phyloP scores from a whole-genome alignment of 2,329 filamentous ascomycete species.

The Pseudopithomyces chartarum region DNA sequence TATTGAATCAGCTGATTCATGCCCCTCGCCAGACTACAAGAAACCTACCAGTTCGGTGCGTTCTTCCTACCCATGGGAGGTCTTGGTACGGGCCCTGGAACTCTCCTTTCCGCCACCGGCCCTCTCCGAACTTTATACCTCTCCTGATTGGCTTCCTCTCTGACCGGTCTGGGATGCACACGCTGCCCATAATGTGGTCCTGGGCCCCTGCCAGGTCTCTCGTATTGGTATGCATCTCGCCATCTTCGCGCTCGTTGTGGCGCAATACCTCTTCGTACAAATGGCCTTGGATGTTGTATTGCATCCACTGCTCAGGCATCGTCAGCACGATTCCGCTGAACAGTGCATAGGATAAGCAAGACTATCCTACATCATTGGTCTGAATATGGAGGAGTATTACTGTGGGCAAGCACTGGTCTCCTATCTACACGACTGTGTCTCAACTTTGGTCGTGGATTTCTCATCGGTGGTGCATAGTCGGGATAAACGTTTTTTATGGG shows the following conservation, averaged over 20 bases:
- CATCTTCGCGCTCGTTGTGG: not conserved
- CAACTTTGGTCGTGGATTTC: constrained; percentile 10
- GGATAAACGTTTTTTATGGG: not conserved
- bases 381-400: constrained; percentile 28
- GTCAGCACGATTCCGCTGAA: constrained; percentile 8
- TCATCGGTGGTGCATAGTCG: constrained; percentile 28
- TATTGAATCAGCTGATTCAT: not conserved
- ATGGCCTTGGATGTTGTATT: not conserved
- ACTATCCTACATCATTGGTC: constrained; percentile 17
- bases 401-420: constrained; percentile 18
- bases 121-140: not conserved
- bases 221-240: not conserved
- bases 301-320: constrained; percentile 6
- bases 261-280: not conserved
- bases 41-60: not conserved
- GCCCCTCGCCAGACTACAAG: not conserved
- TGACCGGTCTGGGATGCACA: not conserved
- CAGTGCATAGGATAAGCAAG: constrained; percentile 13
- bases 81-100: not conserved
- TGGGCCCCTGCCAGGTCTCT: not conserved
- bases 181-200: not conserved
- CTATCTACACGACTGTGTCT: constrained; percentile 14
- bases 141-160: too few species aligned
- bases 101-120: not conserved
- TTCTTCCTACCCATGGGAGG: not conserved